A percentile compares a stretch with the other conserved stretches of the same genome.
Conservation (phyloP, 2,329 filamentous ascomycete species). For the Colletotrichum endophyticum region DNA sequence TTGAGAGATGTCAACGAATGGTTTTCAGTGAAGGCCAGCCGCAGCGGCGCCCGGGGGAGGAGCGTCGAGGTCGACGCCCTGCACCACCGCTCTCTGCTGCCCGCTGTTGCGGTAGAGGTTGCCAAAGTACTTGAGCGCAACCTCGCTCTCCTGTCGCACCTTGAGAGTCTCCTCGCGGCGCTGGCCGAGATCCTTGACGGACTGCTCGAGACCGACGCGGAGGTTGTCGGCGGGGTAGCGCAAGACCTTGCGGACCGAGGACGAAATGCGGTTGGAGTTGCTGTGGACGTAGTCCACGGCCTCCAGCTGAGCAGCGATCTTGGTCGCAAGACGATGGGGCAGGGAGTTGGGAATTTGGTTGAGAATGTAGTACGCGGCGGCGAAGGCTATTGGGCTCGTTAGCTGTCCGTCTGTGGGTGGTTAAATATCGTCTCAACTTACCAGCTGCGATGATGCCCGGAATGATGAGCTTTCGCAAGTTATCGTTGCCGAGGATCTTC, state of each 20-base stretch:
- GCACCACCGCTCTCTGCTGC: slow-evolving; percentile 54
- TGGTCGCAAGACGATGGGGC: slow-evolving; percentile 81
- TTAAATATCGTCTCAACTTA: slow-evolving; percentile 52
- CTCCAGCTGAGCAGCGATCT: slow-evolving; percentile 80
- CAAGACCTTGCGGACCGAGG: slow-evolving; percentile 86
- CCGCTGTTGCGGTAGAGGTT: slow-evolving; percentile 76
- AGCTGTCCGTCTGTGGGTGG: neutral
- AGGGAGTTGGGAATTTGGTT: slow-evolving; percentile 89
- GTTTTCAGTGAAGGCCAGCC: slow-evolving; percentile 11
- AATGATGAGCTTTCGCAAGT: slow-evolving; percentile 78
- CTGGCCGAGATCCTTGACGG: slow-evolving; percentile 80
- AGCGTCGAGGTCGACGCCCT: slow-evolving; percentile 60
- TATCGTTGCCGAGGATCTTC: slow-evolving; percentile 82
- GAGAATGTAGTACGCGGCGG: slow-evolving; percentile 81
- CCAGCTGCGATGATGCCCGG: slow-evolving; percentile 81
- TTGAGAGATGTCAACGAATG: neutral
- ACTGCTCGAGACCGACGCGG: slow-evolving; percentile 80
- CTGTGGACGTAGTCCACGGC: slow-evolving; percentile 91
- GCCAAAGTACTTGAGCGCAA: slow-evolving; percentile 87
- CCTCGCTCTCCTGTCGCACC: slow-evolving; percentile 81
- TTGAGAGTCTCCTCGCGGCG: slow-evolving; percentile 85
- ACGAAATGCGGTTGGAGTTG: slow-evolving; percentile 84
- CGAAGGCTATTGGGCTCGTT: slow-evolving; percentile 58
- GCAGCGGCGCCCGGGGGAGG: slow-evolving; percentile 42
- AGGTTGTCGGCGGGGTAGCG: slow-evolving; percentile 87